phyloP scores from a whole-genome alignment of 2,329 filamentous ascomycete species.

The Cladosporium oxysporum region DNA sequence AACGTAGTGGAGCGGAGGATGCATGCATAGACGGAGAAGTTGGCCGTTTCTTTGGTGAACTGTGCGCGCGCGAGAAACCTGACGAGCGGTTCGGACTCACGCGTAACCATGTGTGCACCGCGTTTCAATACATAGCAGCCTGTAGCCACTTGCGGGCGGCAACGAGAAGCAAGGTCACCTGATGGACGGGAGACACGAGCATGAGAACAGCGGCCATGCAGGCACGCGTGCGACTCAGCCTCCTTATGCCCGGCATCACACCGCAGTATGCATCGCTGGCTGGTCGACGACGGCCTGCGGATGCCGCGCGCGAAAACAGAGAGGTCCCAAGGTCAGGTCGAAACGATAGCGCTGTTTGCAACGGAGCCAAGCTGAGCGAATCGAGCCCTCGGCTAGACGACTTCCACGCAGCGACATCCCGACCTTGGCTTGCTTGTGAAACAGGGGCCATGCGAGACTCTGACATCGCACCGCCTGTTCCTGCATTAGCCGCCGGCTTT shows the following conservation, averaged over 20 bases:
- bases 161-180: background rate
- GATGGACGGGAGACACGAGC: background rate
- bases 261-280: background rate
- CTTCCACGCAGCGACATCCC: background rate
- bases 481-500: conserved; percentile 14
- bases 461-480: conserved; percentile 4
- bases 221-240: background rate
- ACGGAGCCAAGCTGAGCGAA: conserved; percentile 6
- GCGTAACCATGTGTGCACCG: background rate
- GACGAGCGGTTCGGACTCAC: background rate
- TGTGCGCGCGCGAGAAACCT: background rate
- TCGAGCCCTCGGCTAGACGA: conserved; percentile 4
- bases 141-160: background rate
- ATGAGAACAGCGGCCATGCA: background rate
- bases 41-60: background rate
- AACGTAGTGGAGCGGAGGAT: background rate
- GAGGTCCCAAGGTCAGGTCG: background rate
- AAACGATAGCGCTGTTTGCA: conserved; percentile 16
- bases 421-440: conserved; percentile 12
- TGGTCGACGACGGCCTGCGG: background rate
- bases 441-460: conserved; percentile 12
- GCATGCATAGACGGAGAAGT: background rate
- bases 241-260: conserved; percentile 4
- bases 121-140: background rate
- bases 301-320: conserved; percentile 16